These are phyloP conservation scores for Phaseolus coccineus DNA, from an alignment of 331 rosid genomes.

Conservation along the genomic window DNA sequence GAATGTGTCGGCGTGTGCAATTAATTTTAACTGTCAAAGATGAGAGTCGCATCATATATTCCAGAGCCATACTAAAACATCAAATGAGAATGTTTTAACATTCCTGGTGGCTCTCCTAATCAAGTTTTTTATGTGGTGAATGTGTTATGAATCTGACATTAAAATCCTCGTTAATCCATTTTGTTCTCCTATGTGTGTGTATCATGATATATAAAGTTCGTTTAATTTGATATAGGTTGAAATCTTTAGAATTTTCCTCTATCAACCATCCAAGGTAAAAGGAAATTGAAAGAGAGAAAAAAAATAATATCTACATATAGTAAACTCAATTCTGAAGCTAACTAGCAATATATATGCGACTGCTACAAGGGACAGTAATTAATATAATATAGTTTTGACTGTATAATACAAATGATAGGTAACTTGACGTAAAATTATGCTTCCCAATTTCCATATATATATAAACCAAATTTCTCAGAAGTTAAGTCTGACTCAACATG, in stretches of 20 bases:
- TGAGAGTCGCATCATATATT: slow-evolving; percentile 3
- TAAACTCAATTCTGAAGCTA: slow-evolving; percentile 12
- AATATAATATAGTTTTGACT: slow-evolving; percentile 6
- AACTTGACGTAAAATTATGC: slow-evolving; percentile 25
- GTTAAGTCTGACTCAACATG: slow-evolving; percentile 38
- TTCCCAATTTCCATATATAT: neutral
- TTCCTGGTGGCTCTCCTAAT: neutral
- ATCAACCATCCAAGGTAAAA: neutral
- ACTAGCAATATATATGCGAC: slow-evolving; percentile 11
- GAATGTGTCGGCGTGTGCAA: neutral
- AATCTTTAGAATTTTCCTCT: neutral
- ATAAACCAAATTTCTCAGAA: slow-evolving; percentile 32
- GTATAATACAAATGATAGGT: slow-evolving; percentile 26
- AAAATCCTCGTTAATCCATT: slow-evolving; percentile 2
- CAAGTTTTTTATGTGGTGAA: neutral
- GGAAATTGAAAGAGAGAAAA: neutral
- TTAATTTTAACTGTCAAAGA: neutral
- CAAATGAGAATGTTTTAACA: slow-evolving; percentile 19
- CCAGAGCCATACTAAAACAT: slow-evolving; percentile 1
- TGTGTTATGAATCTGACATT: neutral
- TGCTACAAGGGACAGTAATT: slow-evolving; percentile 4
- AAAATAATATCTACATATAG: neutral
- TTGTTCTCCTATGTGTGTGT: neutral
- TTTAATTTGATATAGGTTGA: neutral
- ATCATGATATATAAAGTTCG: neutral